Evolutionary conservation across 2,329 filamentous ascomycete genomes (phyloP).

Genomic region (Colletotrichum sidae): DNA sequence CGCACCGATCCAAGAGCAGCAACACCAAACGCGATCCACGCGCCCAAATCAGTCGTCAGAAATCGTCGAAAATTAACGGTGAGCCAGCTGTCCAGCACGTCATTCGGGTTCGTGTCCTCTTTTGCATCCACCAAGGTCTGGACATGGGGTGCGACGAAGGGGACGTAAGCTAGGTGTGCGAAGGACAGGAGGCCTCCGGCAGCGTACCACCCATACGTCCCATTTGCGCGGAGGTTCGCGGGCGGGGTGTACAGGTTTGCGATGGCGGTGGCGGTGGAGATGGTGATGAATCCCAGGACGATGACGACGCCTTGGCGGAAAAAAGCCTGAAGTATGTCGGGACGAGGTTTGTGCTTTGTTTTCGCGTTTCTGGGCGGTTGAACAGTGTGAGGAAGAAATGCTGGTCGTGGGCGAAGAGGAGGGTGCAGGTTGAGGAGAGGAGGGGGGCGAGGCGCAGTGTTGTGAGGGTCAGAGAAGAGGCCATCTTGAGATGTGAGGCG

Average conservation of each 20-base stretch:
- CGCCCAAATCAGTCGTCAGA: slow-evolving; percentile 10
- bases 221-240: not conserved
- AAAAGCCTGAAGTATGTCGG: slow-evolving; percentile 42
- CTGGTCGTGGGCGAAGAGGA: slow-evolving; percentile 44
- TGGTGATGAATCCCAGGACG: slow-evolving; percentile 9
- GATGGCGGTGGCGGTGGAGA: not conserved
- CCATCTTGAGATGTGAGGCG: slow-evolving; percentile 30
- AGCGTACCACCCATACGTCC: slow-evolving; percentile 44
- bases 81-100: slow-evolving; percentile 10
- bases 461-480: slow-evolving; percentile 35
- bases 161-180: slow-evolving; percentile 47
- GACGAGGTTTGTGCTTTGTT: slow-evolving; percentile 37
- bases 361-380: slow-evolving; percentile 21
- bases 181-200: slow-evolving; percentile 45
- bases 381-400: slow-evolving; percentile 37
- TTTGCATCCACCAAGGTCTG: slow-evolving; percentile 1
- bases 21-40: slow-evolving; percentile 14
- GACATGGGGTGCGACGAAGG: slow-evolving; percentile 30
- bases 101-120: not conserved
- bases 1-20: not conserved
- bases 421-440: slow-evolving; percentile 44
- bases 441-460: slow-evolving; percentile 46
- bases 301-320: slow-evolving; percentile 39
- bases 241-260: not conserved
- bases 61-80: slow-evolving; percentile 7